Conservation (phyloP, 495 filamentous ascomycete species). For the Penicillium parvum region DNA sequence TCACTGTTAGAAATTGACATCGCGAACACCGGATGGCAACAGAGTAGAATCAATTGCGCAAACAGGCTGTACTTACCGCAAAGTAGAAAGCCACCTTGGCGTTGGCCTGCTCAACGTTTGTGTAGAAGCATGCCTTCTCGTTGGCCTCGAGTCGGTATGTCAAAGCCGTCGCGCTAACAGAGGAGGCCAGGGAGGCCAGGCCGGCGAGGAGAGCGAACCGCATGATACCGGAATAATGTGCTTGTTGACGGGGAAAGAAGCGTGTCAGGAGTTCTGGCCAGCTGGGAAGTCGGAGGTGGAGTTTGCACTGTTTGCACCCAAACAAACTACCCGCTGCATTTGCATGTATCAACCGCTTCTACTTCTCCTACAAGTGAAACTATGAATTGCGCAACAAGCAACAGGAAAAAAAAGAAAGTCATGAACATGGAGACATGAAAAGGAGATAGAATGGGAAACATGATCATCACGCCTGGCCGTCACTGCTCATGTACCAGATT, state of each 20-base stretch:
- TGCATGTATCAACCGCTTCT: conserved; percentile 20
- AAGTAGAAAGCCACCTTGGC: conserved; percentile 98
- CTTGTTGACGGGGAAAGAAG: conserved; percentile 4
- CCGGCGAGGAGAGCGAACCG: conserved; percentile 41
- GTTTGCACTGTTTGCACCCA: conserved; percentile 41
- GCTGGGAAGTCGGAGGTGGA: conserved; percentile 21
- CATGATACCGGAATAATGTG: conserved; percentile 28
- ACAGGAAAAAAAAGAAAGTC: conserved; percentile 4
- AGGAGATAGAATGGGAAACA: conserved; percentile 7
- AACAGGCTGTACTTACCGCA: conserved; percentile 60
- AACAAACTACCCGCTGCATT: conserved; percentile 14
- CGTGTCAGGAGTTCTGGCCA: conserved; percentile 35
- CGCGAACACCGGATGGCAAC: background rate
- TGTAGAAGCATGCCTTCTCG: conserved; percentile 95
- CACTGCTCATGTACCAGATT: conserved; percentile 24
- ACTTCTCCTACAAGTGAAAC: conserved; percentile 14
- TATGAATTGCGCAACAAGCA: conserved; percentile 2
- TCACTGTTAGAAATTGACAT: conserved; percentile 5
- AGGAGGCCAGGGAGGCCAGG: conserved; percentile 62
- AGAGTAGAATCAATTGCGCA: background rate
- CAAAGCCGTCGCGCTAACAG: conserved; percentile 73
- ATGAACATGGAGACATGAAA: conserved; percentile 2
- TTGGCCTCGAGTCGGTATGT: conserved; percentile 89
- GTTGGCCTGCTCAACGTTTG: conserved; percentile 60
- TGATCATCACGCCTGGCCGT: conserved; percentile 19